Evolutionary conservation across 2,329 filamentous ascomycete species (phyloP), one percentile per base, ranked within the genome.

Genomic region (Penicillium sp.): DNA sequence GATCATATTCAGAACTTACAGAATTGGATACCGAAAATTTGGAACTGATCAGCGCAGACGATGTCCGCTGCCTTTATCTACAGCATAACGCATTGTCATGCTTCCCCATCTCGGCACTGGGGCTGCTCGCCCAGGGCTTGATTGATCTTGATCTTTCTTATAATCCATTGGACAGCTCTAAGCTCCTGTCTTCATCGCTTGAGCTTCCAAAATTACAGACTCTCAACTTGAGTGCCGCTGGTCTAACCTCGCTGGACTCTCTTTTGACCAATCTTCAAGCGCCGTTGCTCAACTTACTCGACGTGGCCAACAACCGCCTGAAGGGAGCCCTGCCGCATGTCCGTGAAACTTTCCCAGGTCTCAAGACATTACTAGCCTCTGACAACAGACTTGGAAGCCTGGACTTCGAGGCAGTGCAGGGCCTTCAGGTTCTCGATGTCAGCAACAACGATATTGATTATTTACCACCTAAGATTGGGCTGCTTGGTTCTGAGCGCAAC

Each of bases 401-500:
- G 15, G 82, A 87, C 1, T 86, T 89, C 0, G 86, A 90, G 9
- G 79, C 85, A 9, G 84, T 96, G 34, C 79, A 81, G 46, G 92
- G 93, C 0, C 70, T 96, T 51, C 84, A 84, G 58, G 81, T 88
- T 5, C 83, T 95, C 2, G 90, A 95, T 68, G 84, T 90, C 8
- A 85, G 84, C 59, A 92, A 90, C 70, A 97, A 97, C 66, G 87
- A 93, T 46, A 90, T 97, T 57, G 82, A 83, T n/a, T 83, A 84
- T 43, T 76, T 97, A 13, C 89, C 94, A 54, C 88, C 92, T 0
- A 84, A 86, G 7, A 80, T 97, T 10, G 93, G 93, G 0, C 76
- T 95, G 12, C 77, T 95, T 0, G 85, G 86, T 23, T 86, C 85
- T 1, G 78, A 77, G 24, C 69, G 71, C 9, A 67, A 64, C 15